Conservation (phyloP, 345 rosid genomes). For the Luvunga scandens region DNA sequence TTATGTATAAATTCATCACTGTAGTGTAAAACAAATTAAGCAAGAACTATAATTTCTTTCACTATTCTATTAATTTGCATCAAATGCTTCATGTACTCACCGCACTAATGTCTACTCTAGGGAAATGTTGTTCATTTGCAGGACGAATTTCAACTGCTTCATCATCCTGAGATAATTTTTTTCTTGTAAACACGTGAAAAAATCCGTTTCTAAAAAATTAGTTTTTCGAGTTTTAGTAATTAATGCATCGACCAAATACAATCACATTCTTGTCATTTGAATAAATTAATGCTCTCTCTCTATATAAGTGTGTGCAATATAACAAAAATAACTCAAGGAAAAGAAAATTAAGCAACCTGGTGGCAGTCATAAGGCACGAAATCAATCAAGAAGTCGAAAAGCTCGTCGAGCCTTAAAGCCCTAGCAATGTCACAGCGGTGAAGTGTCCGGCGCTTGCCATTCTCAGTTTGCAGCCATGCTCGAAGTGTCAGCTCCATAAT, state of each 20-base stretch:
- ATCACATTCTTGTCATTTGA: too few species aligned
- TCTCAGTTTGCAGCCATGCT: slow-evolving; percentile 25
- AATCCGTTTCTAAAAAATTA: too few species aligned
- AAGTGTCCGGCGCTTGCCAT: slow-evolving; percentile 15
- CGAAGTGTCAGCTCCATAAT: slow-evolving; percentile 28
- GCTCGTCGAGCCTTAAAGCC: slow-evolving; percentile 8
- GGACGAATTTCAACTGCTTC: not conserved
- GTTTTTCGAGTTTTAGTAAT: too few species aligned
- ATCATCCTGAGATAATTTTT: not conserved
- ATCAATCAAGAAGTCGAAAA: slow-evolving; percentile 18
- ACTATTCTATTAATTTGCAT: not conserved
- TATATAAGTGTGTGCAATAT: too few species aligned
- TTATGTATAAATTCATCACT: too few species aligned
- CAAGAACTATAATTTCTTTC: too few species aligned
- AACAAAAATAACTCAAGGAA: too few species aligned
- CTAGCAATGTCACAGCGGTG: slow-evolving; percentile 22
- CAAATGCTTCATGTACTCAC: not conserved
- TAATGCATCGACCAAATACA: not conserved
- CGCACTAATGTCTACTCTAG: not conserved
- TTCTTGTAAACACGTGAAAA: not conserved
- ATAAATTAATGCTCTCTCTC: too few species aligned
- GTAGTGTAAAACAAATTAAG: too few species aligned
- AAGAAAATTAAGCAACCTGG: not conserved
- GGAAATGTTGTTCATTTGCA: not conserved
- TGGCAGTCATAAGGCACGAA: not conserved